Conservation (phyloP, 495 filamentous ascomycete genomes). For the Diplogelasinospora grovesii region DNA sequence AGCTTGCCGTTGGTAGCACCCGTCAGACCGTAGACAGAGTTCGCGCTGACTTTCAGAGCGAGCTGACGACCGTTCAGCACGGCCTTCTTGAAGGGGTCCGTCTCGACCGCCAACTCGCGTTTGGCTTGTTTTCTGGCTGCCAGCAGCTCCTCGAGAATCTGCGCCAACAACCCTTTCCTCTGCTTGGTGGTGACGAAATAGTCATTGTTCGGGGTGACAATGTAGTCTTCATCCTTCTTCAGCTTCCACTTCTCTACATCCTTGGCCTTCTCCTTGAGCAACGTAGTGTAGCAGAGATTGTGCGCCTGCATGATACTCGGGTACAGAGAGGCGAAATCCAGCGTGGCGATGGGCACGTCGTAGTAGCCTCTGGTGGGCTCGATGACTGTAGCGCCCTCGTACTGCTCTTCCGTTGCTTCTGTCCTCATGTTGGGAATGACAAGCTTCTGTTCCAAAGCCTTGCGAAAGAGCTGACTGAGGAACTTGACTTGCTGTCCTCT, state of each 20-base stretch:
- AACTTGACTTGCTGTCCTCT: slow-evolving; percentile 97
- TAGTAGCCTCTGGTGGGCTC: slow-evolving; percentile 91
- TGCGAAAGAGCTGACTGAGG: slow-evolving; percentile 93
- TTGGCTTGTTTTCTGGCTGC: slow-evolving; percentile 88
- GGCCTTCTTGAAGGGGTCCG: slow-evolving; percentile 93
- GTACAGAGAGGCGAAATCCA: slow-evolving; percentile 98
- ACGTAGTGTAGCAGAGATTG: slow-evolving; percentile 96
- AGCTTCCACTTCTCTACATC: slow-evolving; percentile 65
- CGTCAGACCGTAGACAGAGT: slow-evolving; percentile 96
- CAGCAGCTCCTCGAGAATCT: slow-evolving; percentile 92
- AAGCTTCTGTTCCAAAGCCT: slow-evolving; percentile 82
- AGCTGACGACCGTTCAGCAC: slow-evolving; percentile 96
- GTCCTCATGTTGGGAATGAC: slow-evolving; percentile 80
- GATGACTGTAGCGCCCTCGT: slow-evolving; percentile 97
- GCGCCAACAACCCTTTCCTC: slow-evolving; percentile 85
- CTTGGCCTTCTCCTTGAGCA: slow-evolving; percentile 70
- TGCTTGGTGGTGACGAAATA: slow-evolving; percentile 84
- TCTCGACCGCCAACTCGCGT: slow-evolving; percentile 82
- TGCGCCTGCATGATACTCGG: slow-evolving; percentile 98
- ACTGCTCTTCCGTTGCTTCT: slow-evolving; percentile 69
- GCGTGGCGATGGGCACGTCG: slow-evolving; percentile 86
- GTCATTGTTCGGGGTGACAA: slow-evolving; percentile 89
- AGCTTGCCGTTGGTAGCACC: slow-evolving; percentile 94
- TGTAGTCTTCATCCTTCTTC: slow-evolving; percentile 87
- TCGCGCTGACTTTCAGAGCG: slow-evolving; percentile 93